phyloP scores from a whole-genome alignment of 495 filamentous ascomycete species.

The Jackrogersella minutella region DNA sequence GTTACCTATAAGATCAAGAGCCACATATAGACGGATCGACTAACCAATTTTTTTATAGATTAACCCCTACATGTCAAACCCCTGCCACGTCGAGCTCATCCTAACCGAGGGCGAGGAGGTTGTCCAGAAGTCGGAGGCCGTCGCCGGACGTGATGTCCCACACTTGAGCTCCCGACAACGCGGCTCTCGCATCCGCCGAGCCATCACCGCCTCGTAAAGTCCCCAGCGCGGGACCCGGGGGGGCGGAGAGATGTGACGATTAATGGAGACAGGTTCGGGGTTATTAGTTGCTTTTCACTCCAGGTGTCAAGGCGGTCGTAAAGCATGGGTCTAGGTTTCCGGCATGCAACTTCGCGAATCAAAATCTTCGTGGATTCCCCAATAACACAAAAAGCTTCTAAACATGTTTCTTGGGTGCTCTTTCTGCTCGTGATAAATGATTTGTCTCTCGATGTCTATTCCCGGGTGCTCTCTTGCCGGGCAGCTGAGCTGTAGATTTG shows the following conservation, averaged over 20 bases:
- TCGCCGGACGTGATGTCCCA: constrained; percentile 64
- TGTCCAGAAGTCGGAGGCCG: constrained; percentile 79
- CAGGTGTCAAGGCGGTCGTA: constrained; percentile 50
- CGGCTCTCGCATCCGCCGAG: constrained; percentile 75
- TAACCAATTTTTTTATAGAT: constrained; percentile 69
- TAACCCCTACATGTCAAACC: constrained; percentile 99
- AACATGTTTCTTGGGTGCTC: constrained; percentile 8
- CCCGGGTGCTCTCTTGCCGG: too few species aligned
- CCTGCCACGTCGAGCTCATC: constrained; percentile 99
- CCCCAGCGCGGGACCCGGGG: background rate
- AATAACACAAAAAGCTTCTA: constrained; percentile 44
- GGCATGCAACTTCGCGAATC: constrained; percentile 48
- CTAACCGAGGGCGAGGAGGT: constrained; percentile 95
- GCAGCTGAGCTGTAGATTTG: too few species aligned
- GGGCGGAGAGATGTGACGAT: constrained; percentile 36
- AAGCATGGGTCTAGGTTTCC: constrained; percentile 51
- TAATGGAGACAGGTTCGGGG: constrained; percentile 40
- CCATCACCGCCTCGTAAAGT: constrained; percentile 80
- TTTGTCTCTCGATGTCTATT: background rate
- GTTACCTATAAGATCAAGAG: constrained; percentile 49
- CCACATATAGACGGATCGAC: background rate
- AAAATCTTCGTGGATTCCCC: constrained; percentile 47
- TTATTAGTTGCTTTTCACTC: constrained; percentile 47
- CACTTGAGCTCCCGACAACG: constrained; percentile 88
- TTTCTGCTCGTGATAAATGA: background rate